Base-by-base conservation (phyloP, 2,329 filamentous ascomycete genomes). In the Xylariaceae sp. region DNA sequence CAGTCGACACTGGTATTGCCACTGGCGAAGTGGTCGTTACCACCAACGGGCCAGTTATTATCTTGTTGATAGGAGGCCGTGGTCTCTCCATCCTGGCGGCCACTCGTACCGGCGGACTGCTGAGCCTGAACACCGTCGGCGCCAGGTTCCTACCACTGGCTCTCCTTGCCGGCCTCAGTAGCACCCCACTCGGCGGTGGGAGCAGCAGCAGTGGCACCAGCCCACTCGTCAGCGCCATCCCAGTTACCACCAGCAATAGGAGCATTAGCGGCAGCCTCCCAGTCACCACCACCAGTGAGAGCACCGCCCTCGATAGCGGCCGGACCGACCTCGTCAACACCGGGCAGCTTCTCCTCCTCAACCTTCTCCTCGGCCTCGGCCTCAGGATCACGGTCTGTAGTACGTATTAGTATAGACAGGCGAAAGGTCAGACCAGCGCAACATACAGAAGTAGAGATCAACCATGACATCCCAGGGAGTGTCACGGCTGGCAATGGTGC, bases 381-480 rank as follows among this genome's bases (percentile, higher is more conserved):
- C 80, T 99, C 94, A 67, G 95, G 94, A 78, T 99, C 95, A 74
- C 95, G 94, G 89, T 99, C 80, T 83, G 54, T 12, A 18, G 18
- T 59, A 55, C 64, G 55, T 36, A 44, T 54, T 47, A 52, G 47
- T 36, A 44, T 50, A 32, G 31, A 15, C 11, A 10, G 3, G 22
- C n/a, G 14, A 33, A 39, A 45, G 17, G 40, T 31, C 12, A 14
- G 10, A n/a, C 19, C 9, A 17, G 48, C 17, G 46, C 35, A 44
- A 78, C 80, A 62, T 81, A 83, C 80, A 96, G 87, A 99, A 99
- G 90, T 99, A 99, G 69, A 99, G 80, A 86, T 99, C 94, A 69
- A 95, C 90, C 86, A 99, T 97, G 77, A 95, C 87, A 73, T 99
- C 94, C 94, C 94, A 99, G 74, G 95, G 89, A 57, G 87, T 86